A percentile compares a stretch with the other conserved stretches of the same genome.
phyloP scores from a whole-genome alignment of 108 stramenopile species.

The Fragilariopsis cylindrus region DNA sequence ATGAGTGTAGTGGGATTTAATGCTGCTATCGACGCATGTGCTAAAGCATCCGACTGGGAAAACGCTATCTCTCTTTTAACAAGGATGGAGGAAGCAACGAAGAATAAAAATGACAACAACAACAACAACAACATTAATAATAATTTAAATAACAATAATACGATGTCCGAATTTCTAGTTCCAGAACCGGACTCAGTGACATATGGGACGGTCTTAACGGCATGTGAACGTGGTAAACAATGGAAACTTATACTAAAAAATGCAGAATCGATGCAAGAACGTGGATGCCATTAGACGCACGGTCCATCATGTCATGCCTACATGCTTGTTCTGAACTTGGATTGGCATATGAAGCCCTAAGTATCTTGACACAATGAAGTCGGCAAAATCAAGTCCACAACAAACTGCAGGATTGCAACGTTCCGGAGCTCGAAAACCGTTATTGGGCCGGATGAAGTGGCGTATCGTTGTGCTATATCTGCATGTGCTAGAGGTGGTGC shows the following conservation, averaged over 20 bases:
- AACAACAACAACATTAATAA: slow-evolving; percentile 8
- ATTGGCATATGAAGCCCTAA: slow-evolving; percentile 56
- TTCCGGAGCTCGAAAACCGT: slow-evolving; percentile 46
- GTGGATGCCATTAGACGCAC: slow-evolving; percentile 59
- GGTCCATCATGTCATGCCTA: slow-evolving; percentile 62
- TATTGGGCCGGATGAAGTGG: slow-evolving; percentile 77
- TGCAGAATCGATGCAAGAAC: slow-evolving; percentile 45
- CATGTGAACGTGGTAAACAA: slow-evolving; percentile 65
- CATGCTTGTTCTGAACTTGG: slow-evolving; percentile 83
- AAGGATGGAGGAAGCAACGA: slow-evolving; percentile 53
- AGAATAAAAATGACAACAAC: slow-evolving; percentile 4
- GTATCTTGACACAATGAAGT: slow-evolving; percentile 72
- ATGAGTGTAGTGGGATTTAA: slow-evolving; percentile 87
- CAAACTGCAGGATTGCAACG: slow-evolving; percentile 48
- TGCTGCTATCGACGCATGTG: slow-evolving; percentile 75
- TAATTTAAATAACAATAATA: slow-evolving; percentile 4
- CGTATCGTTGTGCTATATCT: slow-evolving; percentile 75
- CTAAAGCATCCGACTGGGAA: slow-evolving; percentile 65
- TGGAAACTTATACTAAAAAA: slow-evolving; percentile 63
- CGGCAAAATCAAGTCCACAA: slow-evolving; percentile 18
- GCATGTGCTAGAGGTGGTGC: slow-evolving; percentile 77
- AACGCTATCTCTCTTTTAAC: slow-evolving; percentile 54
- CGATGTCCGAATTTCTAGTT: slow-evolving; percentile 20
- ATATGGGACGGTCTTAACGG: slow-evolving; percentile 79
- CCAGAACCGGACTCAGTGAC: slow-evolving; percentile 74